A percentile compares a stretch with the other conserved stretches of the same genome.
Conservation (phyloP, 2,329 filamentous ascomycete genomes). For the Alternaria conjuncta region DNA sequence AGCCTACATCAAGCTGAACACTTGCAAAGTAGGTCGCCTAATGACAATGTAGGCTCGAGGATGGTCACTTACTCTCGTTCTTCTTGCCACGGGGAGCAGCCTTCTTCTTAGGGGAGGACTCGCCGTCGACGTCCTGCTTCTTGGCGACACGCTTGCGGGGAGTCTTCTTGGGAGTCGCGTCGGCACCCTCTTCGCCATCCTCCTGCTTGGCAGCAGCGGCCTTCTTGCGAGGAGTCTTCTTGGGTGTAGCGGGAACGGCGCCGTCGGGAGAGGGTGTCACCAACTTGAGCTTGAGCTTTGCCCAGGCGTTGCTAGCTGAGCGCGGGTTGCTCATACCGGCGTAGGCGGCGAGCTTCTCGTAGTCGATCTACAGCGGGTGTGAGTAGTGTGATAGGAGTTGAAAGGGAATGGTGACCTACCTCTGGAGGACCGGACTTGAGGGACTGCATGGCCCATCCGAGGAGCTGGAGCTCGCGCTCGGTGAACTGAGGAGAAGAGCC, state of each 20-base stretch:
- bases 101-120: conserved; percentile 43
- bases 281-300: conserved; percentile 44
- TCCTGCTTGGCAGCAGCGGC: conserved; percentile 10
- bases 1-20: neutral
- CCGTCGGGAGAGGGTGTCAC: conserved; percentile 14
- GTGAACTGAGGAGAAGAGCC: conserved; percentile 32
- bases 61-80: conserved; percentile 18
- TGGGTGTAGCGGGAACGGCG: conserved; percentile 21
- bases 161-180: conserved; percentile 34
- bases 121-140: conserved; percentile 42
- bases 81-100: conserved; percentile 30
- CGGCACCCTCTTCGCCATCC: conserved; percentile 19
- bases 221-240: conserved; percentile 32
- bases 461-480: conserved; percentile 45
- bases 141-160: conserved; percentile 42
- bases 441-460: conserved; percentile 46
- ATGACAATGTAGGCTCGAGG: neutral
- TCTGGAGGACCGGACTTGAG: conserved; percentile 48
- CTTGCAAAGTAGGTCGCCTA: neutral
- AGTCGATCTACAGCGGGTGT: conserved; percentile 43
- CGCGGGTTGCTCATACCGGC: conserved; percentile 47
- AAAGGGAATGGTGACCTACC: conserved; percentile 13
- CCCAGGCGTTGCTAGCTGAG: conserved; percentile 49
- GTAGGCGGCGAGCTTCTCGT: conserved; percentile 44
- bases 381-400: neutral